Evolutionary conservation across 2,329 filamentous ascomycete genomes (phyloP), one percentile per base, ranked within the genome.

Genomic region (Penicillium frequentans): DNA sequence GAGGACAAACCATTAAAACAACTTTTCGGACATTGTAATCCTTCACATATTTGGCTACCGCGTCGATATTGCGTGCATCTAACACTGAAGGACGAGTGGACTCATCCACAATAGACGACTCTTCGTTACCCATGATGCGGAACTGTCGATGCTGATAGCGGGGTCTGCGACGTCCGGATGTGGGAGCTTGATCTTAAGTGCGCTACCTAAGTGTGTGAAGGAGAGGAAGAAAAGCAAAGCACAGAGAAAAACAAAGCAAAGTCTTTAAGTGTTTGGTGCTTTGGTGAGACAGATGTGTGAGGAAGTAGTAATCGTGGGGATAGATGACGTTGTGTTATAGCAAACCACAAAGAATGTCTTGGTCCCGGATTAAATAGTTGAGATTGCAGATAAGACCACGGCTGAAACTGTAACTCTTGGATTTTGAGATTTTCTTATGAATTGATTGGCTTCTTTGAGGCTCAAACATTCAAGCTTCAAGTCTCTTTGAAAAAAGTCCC

Each of bases 1-100:
- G n/a, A 45, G 13, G 56, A 48, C 77, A 51, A 73, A 85, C 84
- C 85, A 98, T 86, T 60, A 97, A 89, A 24, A 96, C 91, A 56
- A 99, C 89, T 49, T 83, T 83, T 67, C 83, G 83, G 33, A 83
- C 86, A 49, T 82, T 74, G 46, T 87, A 89, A 67, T 86, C 82
- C 63, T 85, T 86, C 74, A 99, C 93, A 67, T 90, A 88, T 27
- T 89, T 83, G n/a, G 91, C 93, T 39, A 98, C 80, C 4, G 86
- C 89, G 19, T 88, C 81, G 14, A 98, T 74, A 27, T 83, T 89
- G 55, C 92, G 86, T 31, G 83, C 84, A 43, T 82, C 77, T 14
- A 98, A 82, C 0, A 86, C 90, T 52, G 80, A 70, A 1, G 93
- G 86, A 37, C 79, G 78, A 24, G 84, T 85, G 61, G 82, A 82